These are phyloP conservation scores for Lasiodiplodia citricola DNA, from an alignment of 2,329 filamentous ascomycete species.

Conservation along the genomic window DNA sequence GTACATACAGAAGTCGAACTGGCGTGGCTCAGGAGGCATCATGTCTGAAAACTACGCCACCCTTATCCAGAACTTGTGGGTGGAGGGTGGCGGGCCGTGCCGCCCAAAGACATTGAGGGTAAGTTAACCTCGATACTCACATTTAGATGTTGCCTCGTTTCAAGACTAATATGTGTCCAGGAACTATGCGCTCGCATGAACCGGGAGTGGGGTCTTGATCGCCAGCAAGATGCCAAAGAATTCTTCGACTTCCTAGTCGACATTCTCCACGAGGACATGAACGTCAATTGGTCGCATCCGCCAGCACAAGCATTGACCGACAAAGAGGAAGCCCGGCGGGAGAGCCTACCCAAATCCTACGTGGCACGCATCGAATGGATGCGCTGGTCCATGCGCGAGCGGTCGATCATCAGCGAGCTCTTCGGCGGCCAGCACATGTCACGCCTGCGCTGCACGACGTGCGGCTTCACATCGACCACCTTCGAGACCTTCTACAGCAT, in stretches of 20 bases:
- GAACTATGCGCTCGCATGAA: conserved; percentile 69
- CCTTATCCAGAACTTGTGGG: conserved; percentile 66
- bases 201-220: conserved; percentile 71
- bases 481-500: conserved; percentile 75
- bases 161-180: conserved; percentile 32
- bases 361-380: conserved; percentile 78
- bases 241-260: conserved; percentile 84
- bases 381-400: conserved; percentile 70
- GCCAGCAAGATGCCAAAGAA: conserved; percentile 91
- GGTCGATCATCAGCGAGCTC: conserved; percentile 77
- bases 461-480: conserved; percentile 67
- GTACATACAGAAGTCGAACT: conserved; percentile 65
- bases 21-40: conserved; percentile 68
- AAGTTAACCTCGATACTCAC: conserved; percentile 20
- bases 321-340: conserved; percentile 65
- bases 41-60: conserved; percentile 67
- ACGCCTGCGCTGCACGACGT: conserved; percentile 65
- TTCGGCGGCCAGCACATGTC: conserved; percentile 76
- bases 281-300: conserved; percentile 66
- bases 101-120: conserved; percentile 55
- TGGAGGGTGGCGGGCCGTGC: conserved; percentile 57
- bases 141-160: background rate
- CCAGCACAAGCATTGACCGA: conserved; percentile 64
- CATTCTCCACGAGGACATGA: conserved; percentile 85
- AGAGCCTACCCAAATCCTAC: conserved; percentile 64